Base-by-base conservation (phyloP, 208 protist species). In the Leishmania tropica region DNA sequence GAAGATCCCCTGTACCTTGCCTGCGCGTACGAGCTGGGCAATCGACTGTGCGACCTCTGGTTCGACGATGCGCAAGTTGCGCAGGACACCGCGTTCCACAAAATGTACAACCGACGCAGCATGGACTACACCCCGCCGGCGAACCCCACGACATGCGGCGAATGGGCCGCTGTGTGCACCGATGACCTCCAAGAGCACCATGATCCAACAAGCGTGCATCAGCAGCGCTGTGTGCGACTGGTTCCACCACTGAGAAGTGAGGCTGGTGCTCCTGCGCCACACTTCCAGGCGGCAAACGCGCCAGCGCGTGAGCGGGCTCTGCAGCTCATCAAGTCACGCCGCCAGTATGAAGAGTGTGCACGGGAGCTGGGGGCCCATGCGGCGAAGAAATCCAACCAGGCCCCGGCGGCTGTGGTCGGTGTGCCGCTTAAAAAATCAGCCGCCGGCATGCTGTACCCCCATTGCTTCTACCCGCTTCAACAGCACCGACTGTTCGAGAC, bases 1-100 rank as follows among this genome's bases (percentile, higher is more conserved):
- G 74, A 79, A 13, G 78, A 83, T 31, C 83, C 79, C 37, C 17
- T 15, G 47, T 83, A 83, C 58, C 76, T 86, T 40, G 75, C 88
- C 72, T 51, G 72, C 13, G 65, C 77, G 28, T 95, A 92, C 74
- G 89, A 93, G 62, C 40, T 92, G 58, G n/a, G 75, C 24, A 80
- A 90, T 70, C 84, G 83, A 4, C 58, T 95, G 13, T 88, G 83
- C 53, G 87, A 92, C 47, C 83, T 93, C 37, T 93, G 87, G 87
- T 89, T 72, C 58, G 86, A 92, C 71, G 45, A 68, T 21, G 71
- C 62, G 11, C 71, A 79, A 21, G 37, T 83, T 15, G 75, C 21
- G 56, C n/a, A 51, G 42, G 83, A 91, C 73, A 45, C 56, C 5
- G 75, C 48, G 10, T 76, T 78, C 35, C 83, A 83, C 79, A 47